Base-by-base conservation (phyloP, 768 basidiomycete species). In the Naematelia encephala region DNA sequence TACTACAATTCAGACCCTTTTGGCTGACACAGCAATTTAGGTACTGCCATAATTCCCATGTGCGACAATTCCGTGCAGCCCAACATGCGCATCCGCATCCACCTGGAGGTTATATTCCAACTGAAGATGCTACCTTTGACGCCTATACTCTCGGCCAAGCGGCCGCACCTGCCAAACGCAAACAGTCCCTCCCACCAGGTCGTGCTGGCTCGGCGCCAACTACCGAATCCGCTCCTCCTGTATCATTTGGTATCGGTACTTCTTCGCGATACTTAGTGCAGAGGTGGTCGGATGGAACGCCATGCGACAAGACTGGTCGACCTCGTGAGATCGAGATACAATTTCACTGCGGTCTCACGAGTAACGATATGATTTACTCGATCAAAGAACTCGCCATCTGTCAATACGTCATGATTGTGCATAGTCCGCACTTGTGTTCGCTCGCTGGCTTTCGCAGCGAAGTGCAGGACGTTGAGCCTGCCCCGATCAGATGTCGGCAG, bases 341-440 rank as follows among this genome's bases (percentile, higher is more conserved):
- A 89, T 93, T 91, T 75, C 92, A 97, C 78, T 97, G 92, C 78
- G 90, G 90, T 62, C 90, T 91, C 89, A 88, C 89, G 54, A 90
- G 89, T 81, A 85, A 89, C 43, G 92, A 97, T 79, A 85, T 84
- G 30, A 90, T 97, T 67, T 82, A 89, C 54, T 87, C 92, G 72
- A 86, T 97, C 72, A 92, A 93, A 75, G 92, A 96, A 81, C 83
- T 90, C 30, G 88, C 88, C 74, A 93, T 89, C 39, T 99, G 96
- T 78, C 86, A 88, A 63, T 98, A 99, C 75, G 86, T 96, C 46
- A 82, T 98, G 51, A 87, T 97, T 64, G 86, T 98, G 58, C 89
- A 97, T 75, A 96, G 94, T 0, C 93, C 96, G 29, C 88, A 91
- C 56, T 82, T 99, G 19, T 98, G 96, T 72, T 85, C 86, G 59